Percentiles rank a stretch among this genome's conserved stretches.
Conservation (phyloP, 2,329 filamentous ascomycete species). For the Didymella exigua region DNA sequence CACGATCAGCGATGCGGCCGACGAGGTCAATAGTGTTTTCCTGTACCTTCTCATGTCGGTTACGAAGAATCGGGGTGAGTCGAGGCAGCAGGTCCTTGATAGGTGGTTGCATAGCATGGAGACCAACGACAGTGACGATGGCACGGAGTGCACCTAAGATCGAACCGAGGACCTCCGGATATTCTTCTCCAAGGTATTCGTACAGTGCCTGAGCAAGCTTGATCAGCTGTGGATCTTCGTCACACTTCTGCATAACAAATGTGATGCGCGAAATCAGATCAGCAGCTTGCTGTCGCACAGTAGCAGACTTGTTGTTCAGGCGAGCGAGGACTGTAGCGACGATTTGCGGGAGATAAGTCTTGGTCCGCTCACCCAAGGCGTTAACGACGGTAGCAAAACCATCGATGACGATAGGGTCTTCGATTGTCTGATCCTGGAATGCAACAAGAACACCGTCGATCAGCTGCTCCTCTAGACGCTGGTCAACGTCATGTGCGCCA, state of each 20-base stretch:
- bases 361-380: slow-evolving; percentile 88
- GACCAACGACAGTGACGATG: slow-evolving; percentile 97
- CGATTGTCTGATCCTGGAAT: slow-evolving; percentile 97
- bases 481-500: slow-evolving; percentile 90
- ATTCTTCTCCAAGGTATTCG: slow-evolving; percentile 98
- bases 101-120: slow-evolving; percentile 96
- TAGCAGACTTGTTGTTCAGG: slow-evolving; percentile 96
- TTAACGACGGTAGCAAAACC: slow-evolving; percentile 98
- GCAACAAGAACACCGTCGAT: slow-evolving; percentile 95
- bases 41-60: slow-evolving; percentile 98
- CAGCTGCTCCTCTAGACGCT: slow-evolving; percentile 88
- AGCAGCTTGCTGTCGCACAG: slow-evolving; percentile 93
- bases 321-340: slow-evolving; percentile 96
- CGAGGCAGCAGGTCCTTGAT: slow-evolving; percentile 95
- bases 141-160: slow-evolving; percentile 93
- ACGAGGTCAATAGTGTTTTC: slow-evolving; percentile 99
- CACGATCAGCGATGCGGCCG: slow-evolving; percentile 95
- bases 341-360: slow-evolving; percentile 95
- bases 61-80: slow-evolving; percentile 95
- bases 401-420: slow-evolving; percentile 95
- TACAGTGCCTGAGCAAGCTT: slow-evolving; percentile 94
- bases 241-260: slow-evolving; percentile 98
- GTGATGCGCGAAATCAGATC: slow-evolving; percentile 96
- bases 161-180: slow-evolving; percentile 94
- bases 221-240: slow-evolving; percentile 92